Base-by-base conservation (phyloP, 2,329 filamentous ascomycete species). In the Dryadomyces quercus-mongolicae region DNA sequence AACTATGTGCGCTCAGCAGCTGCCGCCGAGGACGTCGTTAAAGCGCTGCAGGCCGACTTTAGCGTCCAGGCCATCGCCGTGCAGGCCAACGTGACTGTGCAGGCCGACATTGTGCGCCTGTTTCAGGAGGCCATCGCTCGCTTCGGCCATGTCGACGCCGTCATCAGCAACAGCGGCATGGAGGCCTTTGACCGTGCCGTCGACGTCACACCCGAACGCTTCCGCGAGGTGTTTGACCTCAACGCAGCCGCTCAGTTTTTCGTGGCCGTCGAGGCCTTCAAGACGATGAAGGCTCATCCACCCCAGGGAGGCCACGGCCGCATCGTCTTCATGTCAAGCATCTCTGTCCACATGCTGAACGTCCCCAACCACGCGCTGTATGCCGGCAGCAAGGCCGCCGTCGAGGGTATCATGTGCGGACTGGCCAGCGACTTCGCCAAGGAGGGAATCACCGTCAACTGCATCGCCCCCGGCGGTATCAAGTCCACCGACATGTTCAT, bases 161-260 rank as follows among this genome's bases (percentile, higher is more conserved):
- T 56, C 20, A 34, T 56, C 48, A 54, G 52, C 52, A 56, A 73
- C 54, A 68, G 69, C 42, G 62, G 60, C 20, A 31, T 31, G 25
- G 25, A 31, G 25, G 25, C 25, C 25, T 31, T 31, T 31, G 25
- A 31, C 25, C 25, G 25, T 8, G 25, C 25, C 25, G 25, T 31
- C 25, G 25, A 31, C 25, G 25, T 31, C 25, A 31, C 25, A 8
- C 25, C 25, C 25, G 25, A 31, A 8, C 25, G 25, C 25, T 31
- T 31, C 25, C 25, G 25, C 25, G 25, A 31, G 25, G 25, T 31
- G 25, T 31, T 31, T 31, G 25, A 31, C 25, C 25, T 31, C 25
- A 31, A 31, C 25, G 25, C 36, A 5, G 42, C 42, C 16, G 42
- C 42, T 4, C 42, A 44, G 42, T 44, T 44, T n/a, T 44, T 44